Evolutionary conservation across 768 basidiomycete species (phyloP).

Genomic region (Macrolepiota dolichaula): DNA sequence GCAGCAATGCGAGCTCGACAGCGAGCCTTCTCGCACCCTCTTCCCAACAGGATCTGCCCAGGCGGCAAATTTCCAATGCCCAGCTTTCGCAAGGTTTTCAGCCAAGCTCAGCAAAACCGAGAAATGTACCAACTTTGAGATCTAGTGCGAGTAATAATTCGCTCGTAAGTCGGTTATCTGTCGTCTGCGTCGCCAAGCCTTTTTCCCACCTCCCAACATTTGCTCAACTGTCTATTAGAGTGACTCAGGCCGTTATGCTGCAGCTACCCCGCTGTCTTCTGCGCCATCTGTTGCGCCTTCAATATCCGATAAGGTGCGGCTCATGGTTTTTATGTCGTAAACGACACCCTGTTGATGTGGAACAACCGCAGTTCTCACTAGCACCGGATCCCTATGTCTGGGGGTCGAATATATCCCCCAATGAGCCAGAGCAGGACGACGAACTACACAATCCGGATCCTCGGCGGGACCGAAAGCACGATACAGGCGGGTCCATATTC

Average conservation of each 20-base stretch:
- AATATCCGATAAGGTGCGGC: slow-evolving; percentile 56
- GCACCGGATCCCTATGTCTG: slow-evolving; percentile 70
- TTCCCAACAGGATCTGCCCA: slow-evolving; percentile 5
- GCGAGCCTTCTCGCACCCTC: slow-evolving; percentile 44
- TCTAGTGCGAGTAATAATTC: slow-evolving; percentile 31
- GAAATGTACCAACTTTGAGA: slow-evolving; percentile 1
- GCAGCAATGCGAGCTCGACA: slow-evolving; percentile 44
- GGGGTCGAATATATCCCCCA: slow-evolving; percentile 64
- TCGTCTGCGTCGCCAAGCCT: background rate
- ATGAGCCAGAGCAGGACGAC: slow-evolving; percentile 60
- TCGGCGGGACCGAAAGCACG: slow-evolving; percentile 53
- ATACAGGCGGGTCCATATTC: slow-evolving; percentile 58
- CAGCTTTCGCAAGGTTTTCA: background rate
- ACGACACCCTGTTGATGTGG: slow-evolving; percentile 5
- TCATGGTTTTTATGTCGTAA: background rate
- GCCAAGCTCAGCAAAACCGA: background rate
- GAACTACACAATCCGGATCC: slow-evolving; percentile 75
- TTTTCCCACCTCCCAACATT: background rate
- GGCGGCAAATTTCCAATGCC: slow-evolving; percentile 1
- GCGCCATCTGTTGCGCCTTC: slow-evolving; percentile 31
- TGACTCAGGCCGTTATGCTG: slow-evolving; percentile 37
- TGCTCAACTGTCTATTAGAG: slow-evolving; percentile 23
- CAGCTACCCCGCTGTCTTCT: slow-evolving; percentile 19
- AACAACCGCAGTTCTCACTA: slow-evolving; percentile 56
- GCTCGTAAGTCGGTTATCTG: slow-evolving; percentile 29